Evolutionary conservation across 73 alveolate genomes (phyloP), one percentile per base, ranked within the genome.

Genomic region (Stentor coeruleus): DNA sequence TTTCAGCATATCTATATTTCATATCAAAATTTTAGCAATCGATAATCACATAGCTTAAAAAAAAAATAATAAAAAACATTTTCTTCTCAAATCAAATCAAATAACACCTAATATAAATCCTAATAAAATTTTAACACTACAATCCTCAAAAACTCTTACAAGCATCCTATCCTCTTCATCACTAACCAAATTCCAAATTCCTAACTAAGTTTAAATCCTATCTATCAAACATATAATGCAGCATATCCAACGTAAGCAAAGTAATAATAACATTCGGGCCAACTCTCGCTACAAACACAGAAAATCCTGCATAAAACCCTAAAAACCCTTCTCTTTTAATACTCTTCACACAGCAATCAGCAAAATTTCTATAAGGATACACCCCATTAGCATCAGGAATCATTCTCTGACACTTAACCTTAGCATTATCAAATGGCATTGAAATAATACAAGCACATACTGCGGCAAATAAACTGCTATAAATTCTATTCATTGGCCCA

Each of bases 301-400:
- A 93, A 66, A 93, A 76, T 57, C 98, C 98, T 11, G 91, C 95
- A 94, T 95, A 93, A 6, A 91, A 81, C 3, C 98, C 96, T 3
- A 66, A 3, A 26, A 91, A 58, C 28, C 95, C 92, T 76, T 93
- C 98, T 57, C 87, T 84, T 26, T 81, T 49, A 0, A 85, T 76
- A 0, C 95, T 80, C 82, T 91, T 88, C 39, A 74, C 11, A 49
- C 82, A 80, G 59, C 95, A 88, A 55, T 93, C 98, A 39, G 33
- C 60, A 31, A 93, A 82, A 15, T 89, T 85, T 31, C 82, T 88
- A 77, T 93, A 93, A 15, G 96, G 95, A 6, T 72, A 41, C 30
- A 83, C 81, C 49, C 98, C 98, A 76, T 88, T 82, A n/a, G 88
- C 88, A 15, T 73, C 79, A 33, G 81, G 76, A n/a, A 74, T 87